These are phyloP conservation scores for Phylloporus sp. DNA, from an alignment of 768 basidiomycete species.

Conservation along the genomic window DNA sequence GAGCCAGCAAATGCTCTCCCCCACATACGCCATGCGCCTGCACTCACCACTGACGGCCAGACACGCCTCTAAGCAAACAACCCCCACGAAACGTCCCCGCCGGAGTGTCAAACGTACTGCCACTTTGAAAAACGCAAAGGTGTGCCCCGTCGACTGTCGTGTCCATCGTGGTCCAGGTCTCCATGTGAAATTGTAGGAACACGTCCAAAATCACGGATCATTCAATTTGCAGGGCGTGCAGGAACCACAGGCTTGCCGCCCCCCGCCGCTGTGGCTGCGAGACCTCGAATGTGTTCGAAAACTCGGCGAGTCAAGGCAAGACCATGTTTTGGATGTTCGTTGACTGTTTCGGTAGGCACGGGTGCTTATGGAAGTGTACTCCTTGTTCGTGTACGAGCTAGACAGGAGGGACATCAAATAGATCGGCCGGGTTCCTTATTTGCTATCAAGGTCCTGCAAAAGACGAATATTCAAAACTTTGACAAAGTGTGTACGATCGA, in stretches of 20 bases:
- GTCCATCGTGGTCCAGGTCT: background rate
- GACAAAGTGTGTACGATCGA: conserved; percentile 26
- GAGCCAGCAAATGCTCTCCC: background rate
- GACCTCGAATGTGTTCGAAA: conserved; percentile 42
- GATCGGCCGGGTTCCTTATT: conserved; percentile 38
- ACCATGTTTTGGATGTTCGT: background rate
- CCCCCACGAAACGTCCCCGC: background rate
- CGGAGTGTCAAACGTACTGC: background rate
- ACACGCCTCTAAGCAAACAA: conserved; percentile 1
- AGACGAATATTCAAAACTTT: conserved; percentile 31
- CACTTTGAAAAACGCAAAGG: conserved; percentile 1
- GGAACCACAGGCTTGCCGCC: conserved; percentile 35
- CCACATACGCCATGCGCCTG: conserved; percentile 14
- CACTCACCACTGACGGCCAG: conserved; percentile 8
- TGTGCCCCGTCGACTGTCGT: background rate
- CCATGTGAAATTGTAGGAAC: conserved; percentile 13
- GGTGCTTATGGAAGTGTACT: conserved; percentile 43
- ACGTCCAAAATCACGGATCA: conserved; percentile 6
- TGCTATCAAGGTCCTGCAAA: conserved; percentile 44
- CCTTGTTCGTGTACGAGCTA: conserved; percentile 35
- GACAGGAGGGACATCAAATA: conserved; percentile 25
- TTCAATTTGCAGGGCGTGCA: conserved; percentile 10
- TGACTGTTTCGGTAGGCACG: conserved; percentile 30
- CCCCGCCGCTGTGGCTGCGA: conserved; percentile 31
- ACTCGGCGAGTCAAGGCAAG: conserved; percentile 32